A percentile compares a stretch with the other conserved stretches of the same genome.
Evolutionary conservation across 176 grass and related monocot genomes (phyloP).

Genomic region (Chrysopogon serrulatus): DNA sequence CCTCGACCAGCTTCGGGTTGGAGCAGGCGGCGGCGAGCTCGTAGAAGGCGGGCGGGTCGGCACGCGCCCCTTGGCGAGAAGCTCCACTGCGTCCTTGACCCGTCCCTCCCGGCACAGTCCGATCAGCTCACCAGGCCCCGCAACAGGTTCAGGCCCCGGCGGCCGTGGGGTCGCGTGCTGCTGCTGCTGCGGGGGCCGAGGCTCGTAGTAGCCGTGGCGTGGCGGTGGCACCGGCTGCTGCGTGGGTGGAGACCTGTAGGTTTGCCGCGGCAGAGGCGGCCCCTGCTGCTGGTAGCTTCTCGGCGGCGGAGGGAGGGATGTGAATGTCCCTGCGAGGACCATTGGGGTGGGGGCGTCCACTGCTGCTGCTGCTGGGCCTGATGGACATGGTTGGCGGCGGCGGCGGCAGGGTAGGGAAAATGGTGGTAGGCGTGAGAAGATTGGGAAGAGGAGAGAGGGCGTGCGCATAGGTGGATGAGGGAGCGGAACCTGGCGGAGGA

Average conservation of each 20-base stretch:
- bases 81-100: too few relatives aligned
- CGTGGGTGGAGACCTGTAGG: too few relatives aligned
- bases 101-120: background rate
- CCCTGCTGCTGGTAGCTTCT: too few relatives aligned
- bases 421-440: background rate
- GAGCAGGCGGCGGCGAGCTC: too few relatives aligned
- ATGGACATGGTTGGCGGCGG: background rate
- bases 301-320: background rate
- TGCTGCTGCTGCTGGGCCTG: background rate
- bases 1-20: too few relatives aligned
- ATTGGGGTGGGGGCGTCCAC: background rate
- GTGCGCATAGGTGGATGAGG: background rate
- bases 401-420: background rate
- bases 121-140: background rate
- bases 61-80: too few relatives aligned
- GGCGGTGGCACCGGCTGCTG: background rate
- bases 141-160: background rate
- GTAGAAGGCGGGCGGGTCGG: too few relatives aligned
- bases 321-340: background rate
- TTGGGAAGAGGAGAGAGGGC: background rate
- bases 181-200: background rate
- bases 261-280: too few relatives aligned
- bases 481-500: background rate
- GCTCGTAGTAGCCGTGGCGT: background rate
- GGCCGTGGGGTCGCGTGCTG: too few relatives aligned